Percentiles rank a stretch among this genome's conserved stretches.
These are phyloP conservation scores for Zygoascus bituminiphila DNA, from an alignment of 805 yeast species.

Conservation along the genomic window DNA sequence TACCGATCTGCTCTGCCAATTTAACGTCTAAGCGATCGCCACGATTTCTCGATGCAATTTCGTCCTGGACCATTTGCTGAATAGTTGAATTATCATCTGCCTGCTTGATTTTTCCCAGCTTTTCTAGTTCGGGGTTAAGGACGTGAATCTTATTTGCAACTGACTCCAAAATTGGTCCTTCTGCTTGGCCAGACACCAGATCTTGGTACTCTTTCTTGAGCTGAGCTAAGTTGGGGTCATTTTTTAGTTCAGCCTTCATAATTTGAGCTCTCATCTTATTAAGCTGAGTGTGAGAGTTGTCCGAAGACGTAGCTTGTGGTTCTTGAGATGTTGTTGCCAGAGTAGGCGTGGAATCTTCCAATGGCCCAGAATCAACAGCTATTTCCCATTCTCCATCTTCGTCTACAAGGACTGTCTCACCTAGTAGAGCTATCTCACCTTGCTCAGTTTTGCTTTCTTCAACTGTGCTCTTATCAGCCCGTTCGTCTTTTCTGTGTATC, in stretches of 20 bases:
- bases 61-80: slow-evolving; percentile 32
- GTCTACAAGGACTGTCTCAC: background rate
- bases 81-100: slow-evolving; percentile 5
- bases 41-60: slow-evolving; percentile 31
- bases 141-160: slow-evolving; percentile 9
- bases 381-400: slow-evolving; percentile 14
- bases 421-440: too few relatives aligned
- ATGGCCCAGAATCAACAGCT: slow-evolving; percentile 8
- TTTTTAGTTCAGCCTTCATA: slow-evolving; percentile 30
- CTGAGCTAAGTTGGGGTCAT: slow-evolving; percentile 19
- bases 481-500: background rate
- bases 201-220: slow-evolving; percentile 23
- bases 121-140: slow-evolving; percentile 6
- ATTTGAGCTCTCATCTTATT: slow-evolving; percentile 29
- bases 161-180: background rate
- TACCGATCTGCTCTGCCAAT: slow-evolving; percentile 31
- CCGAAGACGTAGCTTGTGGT: background rate
- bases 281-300: slow-evolving; percentile 14
- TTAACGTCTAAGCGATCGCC: slow-evolving; percentile 22
- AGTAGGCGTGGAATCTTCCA: background rate
- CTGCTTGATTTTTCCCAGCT: slow-evolving; percentile 6
- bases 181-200: slow-evolving; percentile 6
- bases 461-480: background rate
- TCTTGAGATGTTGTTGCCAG: background rate
- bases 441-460: too few relatives aligned